These are phyloP conservation scores for Ophiosphaerella narmari DNA, from an alignment of 2,329 filamentous ascomycete species.

Conservation along the genomic window DNA sequence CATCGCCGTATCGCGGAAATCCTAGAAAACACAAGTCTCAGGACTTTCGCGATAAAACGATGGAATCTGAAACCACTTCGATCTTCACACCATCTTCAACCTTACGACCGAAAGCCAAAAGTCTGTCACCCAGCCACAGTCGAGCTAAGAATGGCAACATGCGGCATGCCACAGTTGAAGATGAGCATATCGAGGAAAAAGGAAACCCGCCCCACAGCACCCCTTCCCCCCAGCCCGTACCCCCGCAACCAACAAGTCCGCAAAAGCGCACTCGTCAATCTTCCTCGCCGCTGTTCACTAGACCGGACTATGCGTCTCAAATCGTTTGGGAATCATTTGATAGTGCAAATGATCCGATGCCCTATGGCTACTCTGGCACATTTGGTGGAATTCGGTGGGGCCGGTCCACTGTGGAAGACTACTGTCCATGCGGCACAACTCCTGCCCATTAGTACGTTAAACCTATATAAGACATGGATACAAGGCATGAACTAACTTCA, in stretches of 20 bases:
- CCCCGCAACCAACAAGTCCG: not conserved
- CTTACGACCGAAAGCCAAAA: too few species aligned
- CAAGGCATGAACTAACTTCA: too few species aligned
- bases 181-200: not conserved
- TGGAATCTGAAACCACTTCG: too few species aligned
- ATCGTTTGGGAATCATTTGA: conserved; percentile 13
- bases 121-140: too few species aligned
- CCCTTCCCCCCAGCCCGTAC: not conserved
- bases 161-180: not conserved
- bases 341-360: conserved; percentile 4
- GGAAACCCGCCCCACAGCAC: not conserved
- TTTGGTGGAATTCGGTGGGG: conserved; percentile 4
- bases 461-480: too few species aligned
- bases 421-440: conserved; percentile 2
- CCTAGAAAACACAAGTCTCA: too few species aligned
- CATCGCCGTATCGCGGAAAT: too few species aligned
- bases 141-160: too few species aligned
- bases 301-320: conserved; percentile 2
- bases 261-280: not conserved
- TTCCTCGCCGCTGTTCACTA: not conserved
- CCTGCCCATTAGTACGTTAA: conserved; percentile 3
- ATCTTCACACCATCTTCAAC: too few species aligned
- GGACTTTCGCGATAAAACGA: too few species aligned
- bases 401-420: not conserved
- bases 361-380: conserved; percentile 17